Evolutionary conservation across 2,329 filamentous ascomycete species (phyloP).

Genomic region (Penicillium paneum): DNA sequence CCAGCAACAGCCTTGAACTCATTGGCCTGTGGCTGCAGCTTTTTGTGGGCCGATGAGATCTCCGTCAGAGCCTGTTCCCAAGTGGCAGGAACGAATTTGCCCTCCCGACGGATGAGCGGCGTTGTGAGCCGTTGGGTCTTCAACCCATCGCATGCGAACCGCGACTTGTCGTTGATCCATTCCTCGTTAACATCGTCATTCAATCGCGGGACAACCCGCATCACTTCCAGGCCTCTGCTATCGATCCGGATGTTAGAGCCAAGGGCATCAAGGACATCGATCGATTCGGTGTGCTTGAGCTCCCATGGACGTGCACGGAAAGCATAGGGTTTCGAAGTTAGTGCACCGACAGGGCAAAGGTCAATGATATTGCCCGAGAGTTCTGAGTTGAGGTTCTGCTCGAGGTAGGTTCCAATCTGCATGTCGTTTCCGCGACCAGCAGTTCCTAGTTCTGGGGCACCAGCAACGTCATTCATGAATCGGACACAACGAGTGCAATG

Average conservation of each 20-base stretch:
- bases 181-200: conserved; percentile 99
- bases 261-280: conserved; percentile 88
- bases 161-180: conserved; percentile 98
- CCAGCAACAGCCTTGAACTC: conserved; percentile 96
- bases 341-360: conserved; percentile 92
- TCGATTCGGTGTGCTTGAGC: conserved; percentile 89
- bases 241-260: conserved; percentile 95
- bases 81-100: conserved; percentile 85
- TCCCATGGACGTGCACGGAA: conserved; percentile 98
- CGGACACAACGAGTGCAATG: conserved; percentile 98
- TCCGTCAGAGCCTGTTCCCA: conserved; percentile 96
- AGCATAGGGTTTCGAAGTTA: conserved; percentile 95
- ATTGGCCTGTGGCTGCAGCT: conserved; percentile 77
- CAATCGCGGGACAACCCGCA: conserved; percentile 86
- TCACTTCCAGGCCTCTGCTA: conserved; percentile 88
- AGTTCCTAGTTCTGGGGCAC: conserved; percentile 91
- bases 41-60: conserved; percentile 75
- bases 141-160: conserved; percentile 93
- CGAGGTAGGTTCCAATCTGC: conserved; percentile 96
- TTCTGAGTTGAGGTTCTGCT: conserved; percentile 89
- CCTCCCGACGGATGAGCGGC: conserved; percentile 80
- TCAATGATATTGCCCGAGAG: conserved; percentile 97
- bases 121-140: conserved; percentile 95
- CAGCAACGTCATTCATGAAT: conserved; percentile 96
- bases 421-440: conserved; percentile 94